Evolutionary conservation across 257 asterid species (phyloP).

Genomic region (Nyctanthes arbortristis): DNA sequence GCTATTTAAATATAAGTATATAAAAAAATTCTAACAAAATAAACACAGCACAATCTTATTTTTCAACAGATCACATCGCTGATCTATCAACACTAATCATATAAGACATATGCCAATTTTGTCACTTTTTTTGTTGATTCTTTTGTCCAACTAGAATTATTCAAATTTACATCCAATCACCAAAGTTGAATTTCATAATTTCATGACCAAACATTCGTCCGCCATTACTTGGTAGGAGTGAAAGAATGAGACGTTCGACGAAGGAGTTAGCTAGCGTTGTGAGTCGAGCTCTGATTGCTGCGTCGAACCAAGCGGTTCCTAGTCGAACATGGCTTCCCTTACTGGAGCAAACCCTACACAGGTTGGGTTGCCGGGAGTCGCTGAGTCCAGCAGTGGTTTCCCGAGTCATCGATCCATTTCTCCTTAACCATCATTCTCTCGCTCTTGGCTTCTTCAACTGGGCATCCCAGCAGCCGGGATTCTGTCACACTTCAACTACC

Average conservation of each 20-base stretch:
- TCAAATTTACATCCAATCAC: too few species aligned
- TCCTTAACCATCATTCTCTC: conserved; percentile 70
- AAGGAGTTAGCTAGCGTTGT: conserved; percentile 54
- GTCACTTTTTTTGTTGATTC: too few species aligned
- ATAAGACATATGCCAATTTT: too few species aligned
- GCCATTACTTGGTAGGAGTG: neutral
- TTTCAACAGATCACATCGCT: too few species aligned
- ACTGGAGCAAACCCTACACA: conserved; percentile 76
- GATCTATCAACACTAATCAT: too few species aligned
- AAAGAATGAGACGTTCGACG: conserved; percentile 45
- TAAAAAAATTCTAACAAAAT: too few species aligned
- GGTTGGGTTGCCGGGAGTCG: conserved; percentile 64
- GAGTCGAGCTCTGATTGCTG: conserved; percentile 63
- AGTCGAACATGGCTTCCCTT: conserved; percentile 63
- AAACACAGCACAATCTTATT: too few species aligned
- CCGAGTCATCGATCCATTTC: conserved; percentile 79
- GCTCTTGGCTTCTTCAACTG: conserved; percentile 94
- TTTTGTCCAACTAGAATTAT: too few species aligned
- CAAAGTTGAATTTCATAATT: too few species aligned
- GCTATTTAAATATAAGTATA: too few species aligned
- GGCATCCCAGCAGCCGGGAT: conserved; percentile 95
- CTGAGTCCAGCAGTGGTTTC: conserved; percentile 68
- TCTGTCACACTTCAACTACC: conserved; percentile 63
- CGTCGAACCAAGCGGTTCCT: conserved; percentile 38
- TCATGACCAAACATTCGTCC: too few species aligned